Conservation (phyloP, 352 stramenopile genomes). For the Stramenopiles sp. region DNA sequence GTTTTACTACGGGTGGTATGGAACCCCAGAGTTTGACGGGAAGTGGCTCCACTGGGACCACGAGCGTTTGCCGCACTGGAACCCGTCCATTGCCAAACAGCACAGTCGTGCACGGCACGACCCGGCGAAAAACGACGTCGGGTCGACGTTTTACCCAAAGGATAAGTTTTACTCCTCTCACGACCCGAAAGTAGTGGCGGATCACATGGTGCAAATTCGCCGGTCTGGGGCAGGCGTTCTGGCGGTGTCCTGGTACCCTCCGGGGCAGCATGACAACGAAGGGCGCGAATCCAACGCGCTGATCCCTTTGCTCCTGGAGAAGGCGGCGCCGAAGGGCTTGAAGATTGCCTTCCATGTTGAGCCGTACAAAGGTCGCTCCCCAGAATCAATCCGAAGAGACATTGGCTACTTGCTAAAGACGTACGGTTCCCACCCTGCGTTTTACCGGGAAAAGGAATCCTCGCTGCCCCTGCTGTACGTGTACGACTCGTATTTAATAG, state of each 20-base stretch:
- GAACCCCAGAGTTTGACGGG: conserved; percentile 15
- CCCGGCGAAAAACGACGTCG: conserved; percentile 20
- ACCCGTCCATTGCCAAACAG: conserved; percentile 4
- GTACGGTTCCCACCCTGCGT: conserved; percentile 14
- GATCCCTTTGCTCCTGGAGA: conserved; percentile 14
- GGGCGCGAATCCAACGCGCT: conserved; percentile 15
- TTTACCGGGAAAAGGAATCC: conserved; percentile 18
- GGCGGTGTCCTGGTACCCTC: conserved; percentile 21
- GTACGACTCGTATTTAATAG: conserved; percentile 26
- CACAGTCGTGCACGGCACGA: conserved; percentile 20
- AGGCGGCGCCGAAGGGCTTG: background rate
- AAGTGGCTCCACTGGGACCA: conserved; percentile 25
- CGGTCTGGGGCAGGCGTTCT: conserved; percentile 20
- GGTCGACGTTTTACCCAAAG: conserved; percentile 19
- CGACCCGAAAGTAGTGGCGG: conserved; percentile 19
- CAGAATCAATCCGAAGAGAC: conserved; percentile 15
- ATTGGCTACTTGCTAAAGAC: conserved; percentile 19
- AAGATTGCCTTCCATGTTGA: conserved; percentile 24
- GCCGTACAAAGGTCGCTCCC: conserved; percentile 19
- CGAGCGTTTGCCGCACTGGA: conserved; percentile 22
- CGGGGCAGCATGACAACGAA: conserved; percentile 4
- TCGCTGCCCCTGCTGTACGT: conserved; percentile 20
- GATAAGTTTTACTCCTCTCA: conserved; percentile 20
- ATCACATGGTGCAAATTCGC: conserved; percentile 22
- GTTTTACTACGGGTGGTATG: conserved; percentile 27